Base-by-base conservation (phyloP, 208 protist species). In the Wallacemonas collosoma region DNA sequence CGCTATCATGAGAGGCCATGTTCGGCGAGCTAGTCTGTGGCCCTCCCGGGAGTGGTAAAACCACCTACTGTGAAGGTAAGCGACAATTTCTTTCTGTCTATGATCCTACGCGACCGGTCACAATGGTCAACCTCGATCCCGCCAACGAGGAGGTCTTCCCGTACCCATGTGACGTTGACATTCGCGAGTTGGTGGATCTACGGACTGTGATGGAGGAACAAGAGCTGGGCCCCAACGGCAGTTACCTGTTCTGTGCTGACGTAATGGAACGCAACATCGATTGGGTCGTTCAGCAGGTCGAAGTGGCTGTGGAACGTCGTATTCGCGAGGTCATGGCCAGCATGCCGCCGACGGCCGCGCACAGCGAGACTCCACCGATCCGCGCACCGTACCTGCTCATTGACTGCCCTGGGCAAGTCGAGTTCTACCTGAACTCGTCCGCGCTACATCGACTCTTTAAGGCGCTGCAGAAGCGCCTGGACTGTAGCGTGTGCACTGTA, bases 371-470 rank as follows among this genome's bases (percentile, higher is more conserved):
- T 7, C 65, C 56, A 40, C 6, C 50, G 2, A 35, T 91, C n/a
- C 79, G 84, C 14, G 80, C 83, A 15, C 96, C 93, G 51, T 93
- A 98, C 72, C 66, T 99, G 8, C 75, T 99, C 41, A 95, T 99
- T 55, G 99, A 99, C 87, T 99, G 91, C 72, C 99, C 99, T 0
- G 99, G 99, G 6, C 99, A 99, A 84, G 98, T 99, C 12, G 98
- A 99, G 86, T 96, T 99, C 41, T 99, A 99, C 77, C 89, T 98
- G 35, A 93, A 99, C 79, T 88, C 99, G 68, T 77, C 86, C 14
- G 68, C 89, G 26, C 84, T 99, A 65, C 87, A 90, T 45, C 72
- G 76, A 3, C 89, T 99, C 67, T 82, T 97, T 40, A 64, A 73
- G 36, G 81, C 72, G 7, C 58, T 98, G 3, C 76, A 89, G 56